A percentile compares a stretch with the other conserved stretches of the same genome.
Evolutionary conservation across 192 early-diverging fungal genomes (phyloP).

Genomic region (Backusella sp.): DNA sequence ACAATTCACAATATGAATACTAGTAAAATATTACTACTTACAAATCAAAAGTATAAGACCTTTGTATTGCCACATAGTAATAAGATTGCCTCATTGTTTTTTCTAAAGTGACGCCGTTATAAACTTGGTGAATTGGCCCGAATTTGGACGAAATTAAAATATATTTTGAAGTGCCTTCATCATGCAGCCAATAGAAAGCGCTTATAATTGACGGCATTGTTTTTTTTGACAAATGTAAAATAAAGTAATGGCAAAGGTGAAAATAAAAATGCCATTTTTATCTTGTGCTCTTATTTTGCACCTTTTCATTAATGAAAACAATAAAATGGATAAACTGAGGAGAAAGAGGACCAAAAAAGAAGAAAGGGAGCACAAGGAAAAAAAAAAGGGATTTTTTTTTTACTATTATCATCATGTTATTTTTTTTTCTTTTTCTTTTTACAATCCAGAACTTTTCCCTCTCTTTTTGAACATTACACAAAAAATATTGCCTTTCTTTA

Average conservation of each 20-base stretch:
- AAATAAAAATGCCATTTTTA: not conserved
- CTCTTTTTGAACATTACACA: constrained; percentile 1
- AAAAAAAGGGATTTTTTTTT: not conserved
- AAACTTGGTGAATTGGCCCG: not conserved
- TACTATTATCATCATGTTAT: not conserved
- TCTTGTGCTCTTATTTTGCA: not conserved
- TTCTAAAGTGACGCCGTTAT: not conserved
- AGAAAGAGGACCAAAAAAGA: not conserved
- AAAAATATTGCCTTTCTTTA: not conserved
- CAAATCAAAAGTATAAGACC: not conserved
- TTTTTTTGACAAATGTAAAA: not conserved
- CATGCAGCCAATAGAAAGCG: not conserved
- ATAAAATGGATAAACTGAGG: not conserved
- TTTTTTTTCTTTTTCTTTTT: not conserved
- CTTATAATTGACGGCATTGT: not conserved
- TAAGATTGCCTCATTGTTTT: not conserved
- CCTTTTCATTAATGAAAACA: not conserved
- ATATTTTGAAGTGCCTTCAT: not conserved
- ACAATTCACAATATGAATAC: not conserved
- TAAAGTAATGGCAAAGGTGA: not conserved
- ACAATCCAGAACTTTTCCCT: not conserved
- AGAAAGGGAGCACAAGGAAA: not conserved
- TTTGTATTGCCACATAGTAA: not conserved
- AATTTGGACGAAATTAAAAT: not conserved
- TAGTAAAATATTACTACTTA: not conserved